Evolutionary conservation across 2,329 filamentous ascomycete species (phyloP).

Genomic region (Microdochium paspali): DNA sequence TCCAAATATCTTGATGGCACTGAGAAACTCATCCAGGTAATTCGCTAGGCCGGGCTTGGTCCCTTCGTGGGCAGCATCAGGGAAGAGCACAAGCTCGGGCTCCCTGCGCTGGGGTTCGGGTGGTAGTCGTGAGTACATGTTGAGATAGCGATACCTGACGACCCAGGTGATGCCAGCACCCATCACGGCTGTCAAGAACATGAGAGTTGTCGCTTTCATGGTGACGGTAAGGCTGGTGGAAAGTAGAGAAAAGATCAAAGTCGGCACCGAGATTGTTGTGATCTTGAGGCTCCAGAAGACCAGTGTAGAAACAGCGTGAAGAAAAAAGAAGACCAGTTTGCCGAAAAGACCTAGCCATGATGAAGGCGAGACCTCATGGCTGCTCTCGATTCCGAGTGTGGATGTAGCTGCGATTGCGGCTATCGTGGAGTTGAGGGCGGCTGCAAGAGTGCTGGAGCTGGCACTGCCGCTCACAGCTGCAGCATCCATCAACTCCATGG

Average conservation of each 20-base stretch:
- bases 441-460: neutral
- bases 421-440: neutral
- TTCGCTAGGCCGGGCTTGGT: conserved; percentile 88
- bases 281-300: conserved; percentile 78
- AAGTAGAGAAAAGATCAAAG: conserved; percentile 59
- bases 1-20: conserved; percentile 97
- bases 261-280: conserved; percentile 79
- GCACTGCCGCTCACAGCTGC: neutral
- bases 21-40: conserved; percentile 95
- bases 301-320: conserved; percentile 47
- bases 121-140: conserved; percentile 90
- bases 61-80: conserved; percentile 82
- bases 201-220: conserved; percentile 93
- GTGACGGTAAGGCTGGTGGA: conserved; percentile 81
- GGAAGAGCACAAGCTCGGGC: conserved; percentile 89
- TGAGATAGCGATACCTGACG: conserved; percentile 88
- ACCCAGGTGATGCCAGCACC: conserved; percentile 89
- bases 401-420: neutral
- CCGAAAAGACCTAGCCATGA: conserved; percentile 51
- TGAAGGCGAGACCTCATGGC: conserved; percentile 14
- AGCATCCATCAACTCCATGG: neutral
- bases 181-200: conserved; percentile 67
- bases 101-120: conserved; percentile 94
- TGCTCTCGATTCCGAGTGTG: neutral
- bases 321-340: conserved; percentile 40